Conservation (phyloP, 2,329 filamentous ascomycete genomes). For the Venturiaceae sp. region DNA sequence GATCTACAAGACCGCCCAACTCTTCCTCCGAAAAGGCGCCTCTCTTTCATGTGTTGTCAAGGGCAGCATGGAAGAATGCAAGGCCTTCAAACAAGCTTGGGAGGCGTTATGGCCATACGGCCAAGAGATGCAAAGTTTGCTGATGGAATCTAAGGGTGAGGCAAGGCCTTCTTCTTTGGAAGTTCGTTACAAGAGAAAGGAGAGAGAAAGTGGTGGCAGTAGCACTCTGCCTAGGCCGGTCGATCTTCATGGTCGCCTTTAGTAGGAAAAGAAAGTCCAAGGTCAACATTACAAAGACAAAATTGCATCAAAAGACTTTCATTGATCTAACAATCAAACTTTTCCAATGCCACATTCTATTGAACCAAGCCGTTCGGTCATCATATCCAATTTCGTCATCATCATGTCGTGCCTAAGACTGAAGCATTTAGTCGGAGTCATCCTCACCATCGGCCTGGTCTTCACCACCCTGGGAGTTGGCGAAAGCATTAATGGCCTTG, state of each 20-base stretch:
- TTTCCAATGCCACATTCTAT: neutral
- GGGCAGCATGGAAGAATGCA: neutral
- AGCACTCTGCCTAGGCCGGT: too few relatives aligned
- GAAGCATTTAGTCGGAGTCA: constrained; percentile 14
- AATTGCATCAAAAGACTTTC: neutral
- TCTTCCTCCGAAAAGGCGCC: neutral
- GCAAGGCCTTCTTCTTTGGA: neutral
- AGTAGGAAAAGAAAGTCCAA: too few relatives aligned
- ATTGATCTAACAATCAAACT: neutral
- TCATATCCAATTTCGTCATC: neutral
- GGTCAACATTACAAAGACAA: too few relatives aligned
- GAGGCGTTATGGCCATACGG: neutral
- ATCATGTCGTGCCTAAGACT: neutral
- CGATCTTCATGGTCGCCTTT: too few relatives aligned
- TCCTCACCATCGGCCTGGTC: constrained; percentile 17
- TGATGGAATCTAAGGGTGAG: neutral
- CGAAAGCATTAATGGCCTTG: constrained; percentile 13
- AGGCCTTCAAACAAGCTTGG: neutral
- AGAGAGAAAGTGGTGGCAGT: too few relatives aligned
- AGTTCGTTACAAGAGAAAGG: neutral
- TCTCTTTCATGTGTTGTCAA: neutral
- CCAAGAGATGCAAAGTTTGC: neutral
- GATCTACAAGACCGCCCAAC: neutral
- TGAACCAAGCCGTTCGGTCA: neutral
- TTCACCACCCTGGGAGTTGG: constrained; percentile 12